Evolutionary conservation across 495 filamentous ascomycete species (phyloP).

Genomic region (Podospora australis): DNA sequence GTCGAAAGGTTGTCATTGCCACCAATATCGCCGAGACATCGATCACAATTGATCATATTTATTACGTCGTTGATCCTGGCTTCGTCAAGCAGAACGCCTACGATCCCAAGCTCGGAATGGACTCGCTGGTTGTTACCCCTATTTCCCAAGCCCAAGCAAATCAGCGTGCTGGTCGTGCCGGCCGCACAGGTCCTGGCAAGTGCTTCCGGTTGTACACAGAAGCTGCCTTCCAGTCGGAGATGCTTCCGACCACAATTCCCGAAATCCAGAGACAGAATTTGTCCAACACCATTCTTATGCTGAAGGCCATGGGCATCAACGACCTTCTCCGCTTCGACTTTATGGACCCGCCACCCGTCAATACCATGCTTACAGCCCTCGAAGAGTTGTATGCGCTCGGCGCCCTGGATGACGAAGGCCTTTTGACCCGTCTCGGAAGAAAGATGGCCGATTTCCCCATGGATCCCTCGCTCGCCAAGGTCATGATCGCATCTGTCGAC

Average conservation of each 20-base stretch:
- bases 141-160: conserved; percentile 97
- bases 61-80: conserved; percentile 94
- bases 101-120: conserved; percentile 96
- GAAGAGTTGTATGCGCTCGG: conserved; percentile 91
- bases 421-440: conserved; percentile 83
- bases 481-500: conserved; percentile 80
- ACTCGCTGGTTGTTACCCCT: conserved; percentile 87
- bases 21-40: conserved; percentile 98
- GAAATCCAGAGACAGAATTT: conserved; percentile 97
- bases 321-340: conserved; percentile 97
- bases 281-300: conserved; percentile 91
- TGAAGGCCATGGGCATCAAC: conserved; percentile 99
- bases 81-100: conserved; percentile 98
- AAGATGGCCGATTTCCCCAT: conserved; percentile 99
- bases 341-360: conserved; percentile 93
- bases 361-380: conserved; percentile 93
- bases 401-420: conserved; percentile 92
- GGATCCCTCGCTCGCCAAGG: conserved; percentile 80
- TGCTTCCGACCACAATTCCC: conserved; percentile 91
- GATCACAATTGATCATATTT: conserved; percentile 95
- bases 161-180: conserved; percentile 87
- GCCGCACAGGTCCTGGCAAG: conserved; percentile 91
- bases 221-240: conserved; percentile 90
- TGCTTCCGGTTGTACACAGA: conserved; percentile 96
- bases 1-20: conserved; percentile 91